Conservation (phyloP, 2,329 filamentous ascomycete species). For the Cercospora sp. region DNA sequence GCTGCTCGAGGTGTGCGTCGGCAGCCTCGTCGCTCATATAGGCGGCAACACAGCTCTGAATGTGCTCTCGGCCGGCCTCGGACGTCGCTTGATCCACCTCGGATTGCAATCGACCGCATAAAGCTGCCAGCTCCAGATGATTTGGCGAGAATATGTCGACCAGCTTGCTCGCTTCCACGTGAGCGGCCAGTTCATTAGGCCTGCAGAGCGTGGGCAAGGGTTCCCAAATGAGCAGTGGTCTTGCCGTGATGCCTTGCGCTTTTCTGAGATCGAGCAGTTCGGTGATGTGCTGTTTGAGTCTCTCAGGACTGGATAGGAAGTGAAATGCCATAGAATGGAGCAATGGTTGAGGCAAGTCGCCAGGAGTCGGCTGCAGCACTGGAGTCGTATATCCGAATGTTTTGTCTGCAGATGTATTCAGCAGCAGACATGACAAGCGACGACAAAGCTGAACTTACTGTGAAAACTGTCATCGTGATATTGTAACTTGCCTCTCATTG, state of each 20-base stretch:
- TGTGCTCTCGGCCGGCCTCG: slow-evolving; percentile 18
- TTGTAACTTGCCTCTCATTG: slow-evolving; percentile 18
- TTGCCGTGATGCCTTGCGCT: slow-evolving; percentile 3
- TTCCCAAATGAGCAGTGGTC: slow-evolving; percentile 34
- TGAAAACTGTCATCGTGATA: slow-evolving; percentile 15
- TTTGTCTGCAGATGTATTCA: slow-evolving; percentile 11
- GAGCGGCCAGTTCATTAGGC: slow-evolving; percentile 24
- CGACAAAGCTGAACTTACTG: slow-evolving; percentile 10
- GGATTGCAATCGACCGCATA: slow-evolving; percentile 25
- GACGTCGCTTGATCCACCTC: slow-evolving; percentile 6
- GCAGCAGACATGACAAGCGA: background rate
- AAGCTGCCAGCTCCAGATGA: slow-evolving; percentile 31
- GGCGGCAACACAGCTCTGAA: slow-evolving; percentile 27
- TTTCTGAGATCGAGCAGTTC: slow-evolving; percentile 14
- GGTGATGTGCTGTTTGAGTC: slow-evolving; percentile 24
- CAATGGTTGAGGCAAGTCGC: slow-evolving; percentile 14
- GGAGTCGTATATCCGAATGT: slow-evolving; percentile 18
- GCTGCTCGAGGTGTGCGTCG: slow-evolving; percentile 11
- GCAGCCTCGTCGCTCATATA: slow-evolving; percentile 22
- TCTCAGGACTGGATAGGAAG: slow-evolving; percentile 31
- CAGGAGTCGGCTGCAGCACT: slow-evolving; percentile 15
- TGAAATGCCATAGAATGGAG: slow-evolving; percentile 26
- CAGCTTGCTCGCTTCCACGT: slow-evolving; percentile 23
- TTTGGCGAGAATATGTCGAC: slow-evolving; percentile 38
- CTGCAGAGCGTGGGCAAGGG: slow-evolving; percentile 33